Base-by-base conservation (phyloP, 2,329 filamentous ascomycete species). In the Diplocarpon rosae region DNA sequence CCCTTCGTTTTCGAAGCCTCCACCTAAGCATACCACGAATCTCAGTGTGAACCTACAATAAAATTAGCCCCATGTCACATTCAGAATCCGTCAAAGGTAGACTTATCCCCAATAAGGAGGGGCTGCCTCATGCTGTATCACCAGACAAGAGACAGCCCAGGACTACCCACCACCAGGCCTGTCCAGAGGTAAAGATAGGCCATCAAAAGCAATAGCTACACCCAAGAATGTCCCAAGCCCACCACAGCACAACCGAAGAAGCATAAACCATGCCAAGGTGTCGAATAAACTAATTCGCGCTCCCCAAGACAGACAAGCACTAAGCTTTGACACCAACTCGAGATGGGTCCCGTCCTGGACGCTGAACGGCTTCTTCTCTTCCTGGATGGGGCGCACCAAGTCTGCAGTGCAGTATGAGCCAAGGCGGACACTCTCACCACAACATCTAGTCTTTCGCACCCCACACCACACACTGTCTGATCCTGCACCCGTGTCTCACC, bases 261-360 rank as follows among this genome's bases (percentile, higher is more conserved):
- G 37, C 49, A 12, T n/a, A 20, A 29, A 33, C 28, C 40, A 36
- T 16, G 15, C 36, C 38, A 27, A 51, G 38, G 42, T 45, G 36
- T 45, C 42, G 30, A 39, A 52, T 50, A 56, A 43, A 46, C 30
- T 16, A 43, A 32, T 43, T 39, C 43, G 45, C 48, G 51, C 52
- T 50, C 53, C 52, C 53, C 54, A 55, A 48, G 47, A 49, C 53
- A 59, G 85, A 90, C 85, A 89, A 90, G 86, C 75, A 73, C 85
- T 70, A 87, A 80, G 71, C 86, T 88, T 87, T 93, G 86, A 93
- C 81, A 70, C 84, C 84, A 87, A 88, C 84, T 76, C 81, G 63
- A 78, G 84, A 87, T 86, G 87, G 84, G 85, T 87, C 85, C 86
- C 73, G 66, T 65, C 50, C 52, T 53, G 45, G 53, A 57, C 52